Evolutionary conservation across 2,329 filamentous ascomycete genomes (phyloP).

Genomic region (Fusarium continuum): DNA sequence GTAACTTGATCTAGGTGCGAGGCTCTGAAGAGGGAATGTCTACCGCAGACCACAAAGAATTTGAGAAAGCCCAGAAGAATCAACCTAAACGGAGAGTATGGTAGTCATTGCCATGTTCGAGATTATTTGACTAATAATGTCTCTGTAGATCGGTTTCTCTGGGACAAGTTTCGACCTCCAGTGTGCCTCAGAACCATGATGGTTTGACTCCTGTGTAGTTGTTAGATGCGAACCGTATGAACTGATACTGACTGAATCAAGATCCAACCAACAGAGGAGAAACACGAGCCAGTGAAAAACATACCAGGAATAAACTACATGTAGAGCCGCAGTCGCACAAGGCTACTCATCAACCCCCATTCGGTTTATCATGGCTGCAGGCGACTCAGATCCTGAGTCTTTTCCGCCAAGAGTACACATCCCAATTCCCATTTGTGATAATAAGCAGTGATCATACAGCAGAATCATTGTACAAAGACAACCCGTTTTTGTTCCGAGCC

Average conservation of each 20-base stretch:
- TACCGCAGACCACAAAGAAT: conserved; percentile 42
- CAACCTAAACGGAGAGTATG: conserved; percentile 41
- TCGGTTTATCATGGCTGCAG: conserved; percentile 53
- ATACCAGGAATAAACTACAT: background rate
- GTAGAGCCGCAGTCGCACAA: background rate
- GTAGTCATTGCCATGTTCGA: background rate
- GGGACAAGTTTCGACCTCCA: background rate
- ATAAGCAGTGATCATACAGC: conserved; percentile 45
- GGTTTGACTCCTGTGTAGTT: background rate
- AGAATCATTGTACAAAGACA: conserved; percentile 44
- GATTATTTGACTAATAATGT: background rate
- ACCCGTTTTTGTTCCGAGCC: conserved; percentile 52
- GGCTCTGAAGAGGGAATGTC: conserved; percentile 42
- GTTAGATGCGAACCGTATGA: background rate
- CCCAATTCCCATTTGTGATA: conserved; percentile 52
- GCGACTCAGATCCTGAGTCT: conserved; percentile 48
- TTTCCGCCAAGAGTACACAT: conserved; percentile 47
- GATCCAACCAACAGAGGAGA: background rate
- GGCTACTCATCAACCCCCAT: conserved; percentile 36
- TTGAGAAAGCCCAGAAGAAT: conserved; percentile 48
- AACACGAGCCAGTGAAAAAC: background rate
- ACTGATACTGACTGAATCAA: no score
- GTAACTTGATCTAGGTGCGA: conserved; percentile 37
- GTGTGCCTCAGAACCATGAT: background rate
- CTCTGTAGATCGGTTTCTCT: background rate